These are phyloP conservation scores for Knoxia roxburghii DNA, from an alignment of 257 asterid species.

Conservation along the genomic window DNA sequence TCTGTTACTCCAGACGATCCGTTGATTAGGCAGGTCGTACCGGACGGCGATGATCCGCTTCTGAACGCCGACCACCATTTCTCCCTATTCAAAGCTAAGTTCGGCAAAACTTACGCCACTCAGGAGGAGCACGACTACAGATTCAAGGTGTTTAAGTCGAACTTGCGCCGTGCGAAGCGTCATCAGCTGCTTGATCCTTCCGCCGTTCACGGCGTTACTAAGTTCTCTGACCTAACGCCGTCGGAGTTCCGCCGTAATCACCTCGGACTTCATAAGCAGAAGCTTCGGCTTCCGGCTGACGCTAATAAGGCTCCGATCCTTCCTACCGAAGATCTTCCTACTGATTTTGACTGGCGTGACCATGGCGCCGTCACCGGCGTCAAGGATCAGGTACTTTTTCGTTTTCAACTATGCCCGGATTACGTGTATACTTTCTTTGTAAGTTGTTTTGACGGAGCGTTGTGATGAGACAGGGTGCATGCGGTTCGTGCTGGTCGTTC, in stretches of 20 bases:
- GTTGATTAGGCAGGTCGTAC: constrained; percentile 66
- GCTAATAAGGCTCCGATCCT: constrained; percentile 65
- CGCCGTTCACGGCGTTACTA: constrained; percentile 82
- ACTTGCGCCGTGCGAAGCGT: constrained; percentile 69
- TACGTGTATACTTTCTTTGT: neutral
- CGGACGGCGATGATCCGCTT: constrained; percentile 37
- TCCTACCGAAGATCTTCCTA: constrained; percentile 62
- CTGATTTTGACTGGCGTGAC: constrained; percentile 83
- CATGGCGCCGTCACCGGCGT: constrained; percentile 79
- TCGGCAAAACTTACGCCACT: constrained; percentile 47
- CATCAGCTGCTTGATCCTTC: constrained; percentile 76
- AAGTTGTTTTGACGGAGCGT: constrained; percentile 5
- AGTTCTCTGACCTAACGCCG: constrained; percentile 73
- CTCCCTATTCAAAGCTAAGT: constrained; percentile 55
- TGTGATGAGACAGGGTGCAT: constrained; percentile 55
- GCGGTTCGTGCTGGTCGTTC: constrained; percentile 98
- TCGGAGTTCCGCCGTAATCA: constrained; percentile 57
- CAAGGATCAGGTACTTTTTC: constrained; percentile 66
- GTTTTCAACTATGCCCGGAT: neutral
- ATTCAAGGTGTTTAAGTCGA: constrained; percentile 65
- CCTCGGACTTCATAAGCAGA: constrained; percentile 50
- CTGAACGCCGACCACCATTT: constrained; percentile 74
- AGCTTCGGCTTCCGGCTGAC: constrained; percentile 38
- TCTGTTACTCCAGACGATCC: constrained; percentile 34
- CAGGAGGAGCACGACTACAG: constrained; percentile 78